A percentile compares a stretch with the other conserved stretches of the same genome.
These are phyloP conservation scores for Dryadomyces quercivorus DNA, from an alignment of 2,329 filamentous ascomycete species.

Conservation along the genomic window DNA sequence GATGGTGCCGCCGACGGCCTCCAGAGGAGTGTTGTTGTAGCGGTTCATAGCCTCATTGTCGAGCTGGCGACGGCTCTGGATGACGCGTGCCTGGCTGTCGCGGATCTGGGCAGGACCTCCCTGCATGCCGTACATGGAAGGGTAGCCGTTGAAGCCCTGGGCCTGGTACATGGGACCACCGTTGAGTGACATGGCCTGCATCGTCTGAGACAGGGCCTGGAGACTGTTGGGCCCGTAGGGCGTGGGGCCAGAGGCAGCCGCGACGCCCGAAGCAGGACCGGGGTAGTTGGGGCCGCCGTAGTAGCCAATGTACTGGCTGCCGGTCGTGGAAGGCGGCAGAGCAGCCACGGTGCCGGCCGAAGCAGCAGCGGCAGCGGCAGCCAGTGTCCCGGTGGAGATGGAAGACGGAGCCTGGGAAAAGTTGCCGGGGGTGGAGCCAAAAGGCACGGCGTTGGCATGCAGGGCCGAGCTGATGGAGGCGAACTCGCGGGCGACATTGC, in stretches of 20 bases:
- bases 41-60: constrained; percentile 66
- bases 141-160: constrained; percentile 47
- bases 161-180: constrained; percentile 39
- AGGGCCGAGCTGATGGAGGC: constrained; percentile 58
- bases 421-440: constrained; percentile 45
- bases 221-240: constrained; percentile 30
- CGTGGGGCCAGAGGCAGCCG: constrained; percentile 13
- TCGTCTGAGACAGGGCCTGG: constrained; percentile 53
- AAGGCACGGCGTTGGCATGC: constrained; percentile 68
- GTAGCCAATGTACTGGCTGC: constrained; percentile 17
- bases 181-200: constrained; percentile 52
- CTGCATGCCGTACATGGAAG: constrained; percentile 33
- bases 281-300: constrained; percentile 15
- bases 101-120: constrained; percentile 30
- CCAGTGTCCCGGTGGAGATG: constrained; percentile 10
- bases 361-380: constrained; percentile 15
- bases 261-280: background rate
- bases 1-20: constrained; percentile 70
- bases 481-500: constrained; percentile 31
- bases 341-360: constrained; percentile 9
- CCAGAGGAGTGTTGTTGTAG: constrained; percentile 72
- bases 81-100: constrained; percentile 65
- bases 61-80: constrained; percentile 61
- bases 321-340: constrained; percentile 11
- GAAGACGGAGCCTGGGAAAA: constrained; percentile 12